phyloP scores from a whole-genome alignment of 2,329 filamentous ascomycete species.

The Xylariaceae sp. region DNA sequence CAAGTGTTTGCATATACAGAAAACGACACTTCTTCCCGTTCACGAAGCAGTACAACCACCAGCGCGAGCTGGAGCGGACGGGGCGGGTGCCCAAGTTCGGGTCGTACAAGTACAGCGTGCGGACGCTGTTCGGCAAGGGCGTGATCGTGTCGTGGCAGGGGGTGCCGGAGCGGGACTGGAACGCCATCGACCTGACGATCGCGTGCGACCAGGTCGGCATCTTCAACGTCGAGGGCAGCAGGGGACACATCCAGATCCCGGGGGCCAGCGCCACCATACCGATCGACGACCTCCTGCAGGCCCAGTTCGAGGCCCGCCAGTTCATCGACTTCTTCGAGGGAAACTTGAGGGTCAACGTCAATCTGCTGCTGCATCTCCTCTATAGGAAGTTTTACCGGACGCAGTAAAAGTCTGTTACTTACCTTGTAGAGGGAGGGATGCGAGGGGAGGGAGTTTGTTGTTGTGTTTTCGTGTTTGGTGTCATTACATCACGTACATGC shows the following conservation, averaged over 20 bases:
- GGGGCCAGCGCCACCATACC: constrained; percentile 84
- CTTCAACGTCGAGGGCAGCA: constrained; percentile 86
- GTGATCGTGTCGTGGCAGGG: constrained; percentile 90
- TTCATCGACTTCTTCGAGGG: constrained; percentile 93
- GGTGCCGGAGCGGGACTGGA: constrained; percentile 76
- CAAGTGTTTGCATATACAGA: no score
- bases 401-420: constrained; percentile 40
- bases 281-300: constrained; percentile 89
- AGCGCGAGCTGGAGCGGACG: constrained; percentile 86
- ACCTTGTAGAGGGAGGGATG: neutral
- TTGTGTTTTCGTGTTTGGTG: no score
- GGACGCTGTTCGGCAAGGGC: constrained; percentile 84
- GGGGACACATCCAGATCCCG: constrained; percentile 91
- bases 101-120: constrained; percentile 93
- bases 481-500: no score
- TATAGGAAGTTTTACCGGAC: constrained; percentile 98
- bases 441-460: constrained; percentile 4
- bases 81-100: constrained; percentile 96
- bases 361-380: constrained; percentile 89
- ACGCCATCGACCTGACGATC: constrained; percentile 90
- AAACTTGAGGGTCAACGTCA: constrained; percentile 84
- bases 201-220: constrained; percentile 90
- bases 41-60: constrained; percentile 97
- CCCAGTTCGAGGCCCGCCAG: constrained; percentile 94
- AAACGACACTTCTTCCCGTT: constrained; percentile 60